Base-by-base conservation (phyloP, 2,329 filamentous ascomycete species). In the Scedosporium dehoogii region DNA sequence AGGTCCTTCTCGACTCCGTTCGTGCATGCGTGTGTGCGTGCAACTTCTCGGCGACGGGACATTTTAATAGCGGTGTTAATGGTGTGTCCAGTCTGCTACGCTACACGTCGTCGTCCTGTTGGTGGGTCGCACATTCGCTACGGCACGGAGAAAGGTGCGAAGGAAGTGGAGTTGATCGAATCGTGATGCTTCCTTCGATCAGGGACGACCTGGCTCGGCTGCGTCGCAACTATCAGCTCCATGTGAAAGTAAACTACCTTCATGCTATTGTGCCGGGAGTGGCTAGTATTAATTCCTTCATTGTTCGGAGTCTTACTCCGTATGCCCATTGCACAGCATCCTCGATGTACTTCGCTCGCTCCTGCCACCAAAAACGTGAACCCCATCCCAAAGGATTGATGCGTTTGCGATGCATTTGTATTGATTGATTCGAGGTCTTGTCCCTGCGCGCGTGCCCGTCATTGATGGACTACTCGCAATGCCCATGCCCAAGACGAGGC, bases 361-460 rank as follows among this genome's bases (percentile, higher is more conserved):
- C 29, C 29, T 33, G 29, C 9, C 7, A 33, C 29, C 29, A 6
- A 33, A 33, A 33, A 33, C 29, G 6, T 33, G 29, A 33, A 6
- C 29, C 29, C 29, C 29, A 9, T 33, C 29, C 7, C 9, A 33
- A 10, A 9, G 6, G 29, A 33, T 33, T 33, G 29, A 33, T 33
- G 29, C 29, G 29, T 33, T 33, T 33, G 29, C 7, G 18, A 46
- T 46, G 44, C 18, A 46, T 46, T 46, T 46, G 44, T 46, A 33
- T 33, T 33, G 29, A 33, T 33, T 33, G 29, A 33, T 33, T 33
- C 10, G 29, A 10, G 6, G 7, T 10, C 29, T 33, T 10, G 29
- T 33, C 9, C 57, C 38, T n/a, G 33, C 44, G 57, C 57, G 57
- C 27, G 57, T 58, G 57, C 57, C 57, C 57, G 57, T 33, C 57